A percentile compares a stretch with the other conserved stretches of the same genome.
Conservation (phyloP, 73 alveolate genomes). For the Paraurostyla sp. region DNA sequence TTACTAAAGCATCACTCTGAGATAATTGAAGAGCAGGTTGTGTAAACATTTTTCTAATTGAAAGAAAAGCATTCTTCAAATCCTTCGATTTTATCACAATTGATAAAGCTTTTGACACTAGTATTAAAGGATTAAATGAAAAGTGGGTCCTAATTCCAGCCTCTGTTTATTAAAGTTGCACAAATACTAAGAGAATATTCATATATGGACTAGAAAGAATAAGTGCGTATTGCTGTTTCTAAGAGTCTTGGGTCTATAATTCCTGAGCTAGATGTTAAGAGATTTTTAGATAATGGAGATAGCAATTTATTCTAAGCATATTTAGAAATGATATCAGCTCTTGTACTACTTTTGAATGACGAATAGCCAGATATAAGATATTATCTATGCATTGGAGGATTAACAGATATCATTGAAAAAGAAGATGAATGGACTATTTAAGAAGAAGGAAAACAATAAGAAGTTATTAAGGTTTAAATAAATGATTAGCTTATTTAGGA, state of each 20-base stretch:
- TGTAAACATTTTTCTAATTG: neutral
- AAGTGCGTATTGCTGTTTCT: conserved; percentile 48
- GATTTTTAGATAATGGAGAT: too few species aligned
- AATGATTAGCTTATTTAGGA: conserved; percentile 18
- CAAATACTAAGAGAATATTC: neutral
- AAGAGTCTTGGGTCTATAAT: neutral
- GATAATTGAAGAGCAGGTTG: neutral
- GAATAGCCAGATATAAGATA: conserved; percentile 57
- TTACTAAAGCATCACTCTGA: neutral
- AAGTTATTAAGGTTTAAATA: neutral
- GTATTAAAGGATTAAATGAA: neutral
- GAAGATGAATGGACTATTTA: conserved; percentile 23
- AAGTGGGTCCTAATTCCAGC: neutral
- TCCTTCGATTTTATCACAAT: conserved; percentile 30
- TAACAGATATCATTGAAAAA: neutral
- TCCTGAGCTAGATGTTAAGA: neutral
- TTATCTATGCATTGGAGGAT: neutral
- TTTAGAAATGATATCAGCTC: neutral
- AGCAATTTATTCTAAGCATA: neutral
- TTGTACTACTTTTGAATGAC: conserved; percentile 37
- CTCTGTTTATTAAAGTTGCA: neutral
- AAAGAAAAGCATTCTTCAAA: neutral
- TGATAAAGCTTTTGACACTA: conserved; percentile 13
- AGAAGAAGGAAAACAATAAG: neutral
- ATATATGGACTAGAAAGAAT: conserved; percentile 49